Percentiles rank a stretch among this genome's conserved stretches.
These are phyloP conservation scores for Nakazawaea siamensis DNA, from an alignment of 805 yeast genomes.

Conservation along the genomic window DNA sequence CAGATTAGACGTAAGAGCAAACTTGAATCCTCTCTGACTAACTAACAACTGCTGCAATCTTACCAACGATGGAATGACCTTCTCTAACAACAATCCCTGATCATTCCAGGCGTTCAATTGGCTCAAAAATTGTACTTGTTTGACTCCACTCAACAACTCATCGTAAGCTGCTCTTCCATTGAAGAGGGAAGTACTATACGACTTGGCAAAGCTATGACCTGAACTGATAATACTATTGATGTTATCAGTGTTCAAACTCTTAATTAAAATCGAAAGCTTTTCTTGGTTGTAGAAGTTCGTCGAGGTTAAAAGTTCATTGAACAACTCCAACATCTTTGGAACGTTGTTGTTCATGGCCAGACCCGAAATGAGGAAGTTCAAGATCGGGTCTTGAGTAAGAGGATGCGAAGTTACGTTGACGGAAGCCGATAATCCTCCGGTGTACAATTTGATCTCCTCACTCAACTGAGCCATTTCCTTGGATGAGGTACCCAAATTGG, in stretches of 20 bases:
- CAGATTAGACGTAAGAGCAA: constrained; percentile 54
- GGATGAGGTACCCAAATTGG: constrained; percentile 75
- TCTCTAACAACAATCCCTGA: constrained; percentile 38
- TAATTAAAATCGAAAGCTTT: constrained; percentile 66
- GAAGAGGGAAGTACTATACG: constrained; percentile 55
- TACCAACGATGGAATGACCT: constrained; percentile 57
- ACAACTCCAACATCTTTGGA: constrained; percentile 49
- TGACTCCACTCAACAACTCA: constrained; percentile 66
- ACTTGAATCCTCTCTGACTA: constrained; percentile 34
- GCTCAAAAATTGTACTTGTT: constrained; percentile 64
- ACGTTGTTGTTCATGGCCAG: constrained; percentile 63
- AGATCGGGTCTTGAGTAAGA: constrained; percentile 35
- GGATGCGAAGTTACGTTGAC: constrained; percentile 52
- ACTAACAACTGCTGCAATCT: constrained; percentile 39
- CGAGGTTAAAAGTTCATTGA: constrained; percentile 58
- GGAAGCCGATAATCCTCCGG: constrained; percentile 78
- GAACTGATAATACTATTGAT: constrained; percentile 73
- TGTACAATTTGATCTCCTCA: constrained; percentile 68
- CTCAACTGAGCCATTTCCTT: constrained; percentile 76
- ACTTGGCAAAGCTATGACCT: constrained; percentile 80
- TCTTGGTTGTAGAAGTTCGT: constrained; percentile 62
- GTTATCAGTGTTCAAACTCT: constrained; percentile 68
- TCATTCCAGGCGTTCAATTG: constrained; percentile 47
- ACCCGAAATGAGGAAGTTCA: constrained; percentile 56
- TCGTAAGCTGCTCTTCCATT: constrained; percentile 51